Base-by-base conservation (phyloP, 768 basidiomycete genomes). In the Rossbeevera mucosa region DNA sequence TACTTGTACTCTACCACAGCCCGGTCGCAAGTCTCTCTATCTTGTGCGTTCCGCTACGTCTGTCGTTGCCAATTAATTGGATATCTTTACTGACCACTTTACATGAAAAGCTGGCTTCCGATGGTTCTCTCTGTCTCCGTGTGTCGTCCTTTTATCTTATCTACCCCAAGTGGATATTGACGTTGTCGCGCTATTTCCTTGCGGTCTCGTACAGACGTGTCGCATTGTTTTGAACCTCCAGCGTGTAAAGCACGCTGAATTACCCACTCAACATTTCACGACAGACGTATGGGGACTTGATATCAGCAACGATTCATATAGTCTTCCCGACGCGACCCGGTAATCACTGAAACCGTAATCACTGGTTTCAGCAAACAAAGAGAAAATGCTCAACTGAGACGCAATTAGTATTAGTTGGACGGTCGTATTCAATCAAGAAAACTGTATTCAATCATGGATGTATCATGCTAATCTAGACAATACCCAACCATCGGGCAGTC, bases 191-290 rank as follows among this genome's bases (percentile, higher is more conserved):
- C 6, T 7, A 28, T 7, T 22, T 21, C 7, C 7, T 33, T 14
- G 20, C 36, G 2, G n/a, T 25, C 26, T 11, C 16, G 31, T 7
- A 13, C 5, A 64, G 63, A 56, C 51, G 2, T 52, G 41, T 43
- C 59, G 55, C 18, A 14, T 63, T 16, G 52, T 66, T 25, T 26
- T 64, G 38, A 64, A 64, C 41, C 48, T 64, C 30, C 58, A 58
- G 31, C 30, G 24, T 14, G 12, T 26, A 4, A n/a, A 25, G 2
- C 3, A 33, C 4, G 0, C 0, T 0, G 11, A 26, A 12, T 29
- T 29, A 29, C 29, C 29, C 13, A 41, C 24, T 1, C 45, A 45
- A 8, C 22, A 51, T 29, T 55, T 64, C 29, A 54, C 63, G 6
- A 64, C 64, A 5, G 61, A 56, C 2, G 9, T 64, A 6, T 50